Percentiles rank a stretch among this genome's conserved stretches.
These are phyloP conservation scores for Cyathus olla DNA, from an alignment of 1,284 basidiomycete genomes.

Conservation along the genomic window DNA sequence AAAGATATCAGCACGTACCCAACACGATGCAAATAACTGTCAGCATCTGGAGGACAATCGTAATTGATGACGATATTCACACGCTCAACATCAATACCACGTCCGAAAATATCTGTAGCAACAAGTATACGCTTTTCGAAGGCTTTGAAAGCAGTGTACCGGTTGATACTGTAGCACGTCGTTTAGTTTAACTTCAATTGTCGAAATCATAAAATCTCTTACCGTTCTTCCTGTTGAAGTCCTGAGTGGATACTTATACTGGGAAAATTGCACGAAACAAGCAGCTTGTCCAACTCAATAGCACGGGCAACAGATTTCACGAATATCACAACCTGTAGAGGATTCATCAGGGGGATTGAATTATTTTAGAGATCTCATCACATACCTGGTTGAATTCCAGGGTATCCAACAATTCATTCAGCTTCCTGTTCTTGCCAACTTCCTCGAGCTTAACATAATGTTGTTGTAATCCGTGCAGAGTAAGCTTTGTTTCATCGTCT, in stretches of 20 bases:
- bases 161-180: conserved; percentile 75
- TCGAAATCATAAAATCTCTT: conserved; percentile 38
- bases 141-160: conserved; percentile 99
- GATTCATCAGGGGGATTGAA: conserved; percentile 1
- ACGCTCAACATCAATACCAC: conserved; percentile 97
- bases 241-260: conserved; percentile 98
- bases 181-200: conserved; percentile 3
- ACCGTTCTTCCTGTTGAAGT: conserved; percentile 96
- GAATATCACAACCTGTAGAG: conserved; percentile 93
- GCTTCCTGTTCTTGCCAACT: conserved; percentile 95
- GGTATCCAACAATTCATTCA: conserved; percentile 96
- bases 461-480: conserved; percentile 98
- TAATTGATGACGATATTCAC: conserved; percentile 98
- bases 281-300: conserved; percentile 95
- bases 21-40: conserved; percentile 98
- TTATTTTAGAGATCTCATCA: not conserved
- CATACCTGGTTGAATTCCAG: conserved; percentile 98
- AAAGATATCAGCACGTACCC: conserved; percentile 65
- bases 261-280: conserved; percentile 99
- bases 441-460: conserved; percentile 99
- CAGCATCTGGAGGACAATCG: conserved; percentile 96
- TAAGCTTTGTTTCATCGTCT: conserved; percentile 99
- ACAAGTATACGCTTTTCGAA: conserved; percentile 99
- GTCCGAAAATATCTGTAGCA: conserved; percentile 97
- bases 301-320: conserved; percentile 98